Evolutionary conservation across 805 yeast genomes (phyloP).

Genomic region (Saccharomycopsis selenospora): DNA sequence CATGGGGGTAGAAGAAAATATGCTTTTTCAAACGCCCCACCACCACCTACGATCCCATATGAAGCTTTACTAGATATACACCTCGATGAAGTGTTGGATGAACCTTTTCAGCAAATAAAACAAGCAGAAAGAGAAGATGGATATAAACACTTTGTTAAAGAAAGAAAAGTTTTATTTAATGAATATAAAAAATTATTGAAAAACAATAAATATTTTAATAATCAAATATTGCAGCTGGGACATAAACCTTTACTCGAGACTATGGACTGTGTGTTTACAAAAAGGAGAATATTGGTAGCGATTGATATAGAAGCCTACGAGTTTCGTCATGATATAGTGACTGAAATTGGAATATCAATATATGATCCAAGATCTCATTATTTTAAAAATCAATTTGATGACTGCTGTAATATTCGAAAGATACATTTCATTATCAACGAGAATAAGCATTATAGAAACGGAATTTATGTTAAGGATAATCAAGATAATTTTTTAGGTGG

Average conservation of each 20-base stretch:
- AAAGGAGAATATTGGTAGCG: slow-evolving; percentile 33
- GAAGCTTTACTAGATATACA: not conserved
- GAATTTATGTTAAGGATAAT: slow-evolving; percentile 48
- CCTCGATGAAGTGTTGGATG: not conserved
- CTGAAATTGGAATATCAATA: slow-evolving; percentile 52
- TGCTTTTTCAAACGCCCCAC: too few species aligned
- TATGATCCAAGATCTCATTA: slow-evolving; percentile 46
- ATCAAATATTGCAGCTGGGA: not conserved
- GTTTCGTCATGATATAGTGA: slow-evolving; percentile 33
- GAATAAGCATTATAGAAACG: slow-evolving; percentile 36
- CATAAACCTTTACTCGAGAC: slow-evolving; percentile 1
- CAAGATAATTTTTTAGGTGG: slow-evolving; percentile 45
- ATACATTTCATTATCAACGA: slow-evolving; percentile 42
- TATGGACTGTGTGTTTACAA: slow-evolving; percentile 18
- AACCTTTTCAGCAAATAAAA: not conserved
- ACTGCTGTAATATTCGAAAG: slow-evolving; percentile 36
- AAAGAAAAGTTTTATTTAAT: not conserved
- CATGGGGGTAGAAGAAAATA: too few species aligned
- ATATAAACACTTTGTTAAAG: not conserved
- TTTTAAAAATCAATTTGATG: slow-evolving; percentile 28
- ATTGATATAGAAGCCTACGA: slow-evolving; percentile 57
- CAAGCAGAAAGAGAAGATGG: not conserved
- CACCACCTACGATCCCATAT: not conserved
- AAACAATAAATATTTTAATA: not conserved
- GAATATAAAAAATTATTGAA: not conserved